phyloP scores from a whole-genome alignment of 495 filamentous ascomycete species.

The Chaetomium fimeti region DNA sequence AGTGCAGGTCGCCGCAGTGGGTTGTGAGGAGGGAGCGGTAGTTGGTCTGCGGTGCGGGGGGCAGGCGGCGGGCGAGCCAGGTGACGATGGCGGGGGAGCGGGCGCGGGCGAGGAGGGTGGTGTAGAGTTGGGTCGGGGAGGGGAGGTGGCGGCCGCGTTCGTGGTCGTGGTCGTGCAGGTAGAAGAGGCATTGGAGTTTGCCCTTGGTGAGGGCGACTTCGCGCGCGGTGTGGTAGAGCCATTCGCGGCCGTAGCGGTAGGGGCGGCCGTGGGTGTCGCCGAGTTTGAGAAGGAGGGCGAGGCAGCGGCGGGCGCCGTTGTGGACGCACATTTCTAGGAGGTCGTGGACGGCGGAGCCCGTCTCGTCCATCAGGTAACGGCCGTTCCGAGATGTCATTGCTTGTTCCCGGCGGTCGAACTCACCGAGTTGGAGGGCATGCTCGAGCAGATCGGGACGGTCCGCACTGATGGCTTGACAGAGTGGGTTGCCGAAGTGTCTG shows the following conservation, averaged over 20 bases:
- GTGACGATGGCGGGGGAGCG: background rate
- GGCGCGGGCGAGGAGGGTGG: background rate
- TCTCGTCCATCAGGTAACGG: background rate
- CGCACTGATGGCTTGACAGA: background rate
- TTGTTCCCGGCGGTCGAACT: background rate
- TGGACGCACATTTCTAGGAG: slow-evolving; percentile 5
- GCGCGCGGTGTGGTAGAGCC: background rate
- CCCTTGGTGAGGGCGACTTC: background rate
- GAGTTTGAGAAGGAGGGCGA: background rate
- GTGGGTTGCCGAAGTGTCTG: background rate
- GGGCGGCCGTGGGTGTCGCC: background rate
- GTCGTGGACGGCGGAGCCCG: background rate
- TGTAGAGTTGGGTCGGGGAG: background rate
- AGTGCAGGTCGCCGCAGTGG: background rate
- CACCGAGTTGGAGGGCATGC: background rate
- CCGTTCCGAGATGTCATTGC: background rate
- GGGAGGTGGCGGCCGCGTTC: background rate
- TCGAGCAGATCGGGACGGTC: background rate
- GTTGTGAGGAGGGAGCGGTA: background rate
- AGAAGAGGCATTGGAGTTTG: background rate
- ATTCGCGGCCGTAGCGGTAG: background rate
- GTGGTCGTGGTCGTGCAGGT: background rate
- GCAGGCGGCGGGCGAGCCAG: background rate
- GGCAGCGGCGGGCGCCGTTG: background rate
- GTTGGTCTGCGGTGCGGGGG: background rate